Evolutionary conservation across 108 stramenopile genomes (phyloP), one percentile per base, ranked within the genome.

Genomic region (Skeletonema costatum): DNA sequence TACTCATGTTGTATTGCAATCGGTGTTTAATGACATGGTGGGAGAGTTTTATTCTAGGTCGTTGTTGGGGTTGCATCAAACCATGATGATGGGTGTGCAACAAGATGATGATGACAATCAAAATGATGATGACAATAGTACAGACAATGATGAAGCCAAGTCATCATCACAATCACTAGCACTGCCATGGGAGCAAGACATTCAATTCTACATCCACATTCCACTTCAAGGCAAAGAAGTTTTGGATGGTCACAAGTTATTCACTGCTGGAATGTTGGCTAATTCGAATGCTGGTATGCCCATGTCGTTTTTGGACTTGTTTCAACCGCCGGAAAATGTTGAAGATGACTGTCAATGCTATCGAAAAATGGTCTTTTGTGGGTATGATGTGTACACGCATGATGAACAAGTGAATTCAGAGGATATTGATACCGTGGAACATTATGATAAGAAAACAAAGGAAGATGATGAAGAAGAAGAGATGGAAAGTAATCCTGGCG

Each of bases 31-130:
- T 77, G 73, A 77, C 33, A 88, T 88, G 87, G 68, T 88, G 31
- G 87, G 87, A 1, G 87, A 88, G 35, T 88, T 88, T 48, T 88
- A 88, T 61, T 38, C 82, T 5, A 36, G 82, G 12, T 69, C 82
- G 2, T 60, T 83, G 25, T 25, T 83, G 9, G 41, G 42, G 32
- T 50, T 83, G 9, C 58, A 73, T 64, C 53, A 41, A 35, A 59
- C 73, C 12, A 83, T 83, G 82, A 69, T 50, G 21, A 30, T 32
- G 30, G 31, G 14, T 53, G 10, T 31, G 1, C 14, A 36, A 16
- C 14, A 64, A 38, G 33, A 50, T 35, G 64, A 35, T 48, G 51
- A 63, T 33, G 51, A 62, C n/a, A n/a, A n/a, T 7, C 21, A 42
- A 7, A 21, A 53, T 32, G 42, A 32, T 39, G 25, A 32, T 31